These are phyloP conservation scores for Aspergillus sp. DNA, from an alignment of 2,329 filamentous ascomycete genomes.

Conservation along the genomic window DNA sequence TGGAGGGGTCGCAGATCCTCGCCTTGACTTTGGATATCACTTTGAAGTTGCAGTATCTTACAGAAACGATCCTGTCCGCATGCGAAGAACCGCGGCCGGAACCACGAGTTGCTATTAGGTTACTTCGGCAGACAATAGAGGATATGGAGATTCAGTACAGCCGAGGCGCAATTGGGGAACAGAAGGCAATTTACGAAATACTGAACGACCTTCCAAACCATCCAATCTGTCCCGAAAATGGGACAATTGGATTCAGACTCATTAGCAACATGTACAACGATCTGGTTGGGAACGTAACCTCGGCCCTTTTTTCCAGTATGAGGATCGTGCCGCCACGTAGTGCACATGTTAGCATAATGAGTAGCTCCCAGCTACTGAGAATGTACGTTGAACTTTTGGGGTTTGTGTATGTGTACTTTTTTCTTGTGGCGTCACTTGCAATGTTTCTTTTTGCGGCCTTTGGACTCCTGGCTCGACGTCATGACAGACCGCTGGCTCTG, in stretches of 20 bases:
- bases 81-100: constrained; percentile 38
- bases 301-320: constrained; percentile 42
- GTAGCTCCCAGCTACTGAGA: constrained; percentile 31
- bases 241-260: constrained; percentile 21
- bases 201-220: constrained; percentile 30
- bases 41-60: constrained; percentile 42
- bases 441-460: constrained; percentile 40
- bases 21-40: constrained; percentile 47
- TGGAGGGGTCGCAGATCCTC: constrained; percentile 62
- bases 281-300: constrained; percentile 41
- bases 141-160: constrained; percentile 43
- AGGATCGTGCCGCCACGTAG: constrained; percentile 34
- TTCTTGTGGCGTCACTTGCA: constrained; percentile 34
- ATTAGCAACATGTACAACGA: constrained; percentile 31
- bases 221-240: constrained; percentile 29
- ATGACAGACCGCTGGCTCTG: constrained; percentile 22
- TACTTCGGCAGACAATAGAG: constrained; percentile 38
- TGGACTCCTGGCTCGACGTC: constrained; percentile 28
- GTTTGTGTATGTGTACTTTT: constrained; percentile 44
- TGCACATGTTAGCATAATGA: constrained; percentile 26
- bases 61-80: constrained; percentile 38
- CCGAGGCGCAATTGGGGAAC: constrained; percentile 31
- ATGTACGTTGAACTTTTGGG: constrained; percentile 39
- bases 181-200: constrained; percentile 32
- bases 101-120: constrained; percentile 26